Conservation (phyloP, 2,329 filamentous ascomycete species). For the Sclerotinia trifoliorum region DNA sequence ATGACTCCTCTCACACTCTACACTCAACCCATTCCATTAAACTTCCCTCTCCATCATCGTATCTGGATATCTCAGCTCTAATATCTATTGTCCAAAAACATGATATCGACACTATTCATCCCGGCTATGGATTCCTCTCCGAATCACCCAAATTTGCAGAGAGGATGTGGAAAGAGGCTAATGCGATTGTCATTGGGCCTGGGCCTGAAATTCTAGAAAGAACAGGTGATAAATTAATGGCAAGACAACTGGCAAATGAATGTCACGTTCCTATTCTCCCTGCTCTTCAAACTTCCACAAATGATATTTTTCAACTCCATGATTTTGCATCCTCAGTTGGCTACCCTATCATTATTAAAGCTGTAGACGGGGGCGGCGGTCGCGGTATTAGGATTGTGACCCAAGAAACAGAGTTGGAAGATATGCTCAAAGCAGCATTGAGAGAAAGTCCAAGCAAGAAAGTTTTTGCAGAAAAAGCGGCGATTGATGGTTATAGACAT, state of each 20-base stretch:
- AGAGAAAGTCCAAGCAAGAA: constrained; percentile 58
- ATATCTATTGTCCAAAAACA: constrained; percentile 49
- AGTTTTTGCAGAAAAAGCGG: constrained; percentile 59
- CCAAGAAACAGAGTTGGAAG: constrained; percentile 50
- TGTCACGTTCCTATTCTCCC: constrained; percentile 69
- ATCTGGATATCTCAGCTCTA: constrained; percentile 52
- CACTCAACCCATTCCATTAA: constrained; percentile 51
- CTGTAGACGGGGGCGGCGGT: constrained; percentile 61
- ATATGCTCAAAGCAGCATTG: constrained; percentile 55
- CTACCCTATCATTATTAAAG: constrained; percentile 57
- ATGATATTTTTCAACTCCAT: constrained; percentile 59
- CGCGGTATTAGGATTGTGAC: constrained; percentile 61
- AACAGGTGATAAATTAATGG: constrained; percentile 47
- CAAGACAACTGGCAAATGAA: constrained; percentile 64
- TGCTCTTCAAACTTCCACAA: constrained; percentile 64
- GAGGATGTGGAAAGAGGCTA: constrained; percentile 64
- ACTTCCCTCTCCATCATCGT: constrained; percentile 51
- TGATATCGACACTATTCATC: constrained; percentile 64
- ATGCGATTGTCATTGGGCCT: constrained; percentile 68
- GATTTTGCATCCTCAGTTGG: constrained; percentile 43
- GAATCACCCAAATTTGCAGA: constrained; percentile 69
- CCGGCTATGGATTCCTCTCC: constrained; percentile 69
- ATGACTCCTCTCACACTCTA: constrained; percentile 55
- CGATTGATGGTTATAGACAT: constrained; percentile 56
- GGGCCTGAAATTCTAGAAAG: constrained; percentile 43